phyloP scores from a whole-genome alignment of 164 flowering plant genomes.

The Vitis cinerea region DNA sequence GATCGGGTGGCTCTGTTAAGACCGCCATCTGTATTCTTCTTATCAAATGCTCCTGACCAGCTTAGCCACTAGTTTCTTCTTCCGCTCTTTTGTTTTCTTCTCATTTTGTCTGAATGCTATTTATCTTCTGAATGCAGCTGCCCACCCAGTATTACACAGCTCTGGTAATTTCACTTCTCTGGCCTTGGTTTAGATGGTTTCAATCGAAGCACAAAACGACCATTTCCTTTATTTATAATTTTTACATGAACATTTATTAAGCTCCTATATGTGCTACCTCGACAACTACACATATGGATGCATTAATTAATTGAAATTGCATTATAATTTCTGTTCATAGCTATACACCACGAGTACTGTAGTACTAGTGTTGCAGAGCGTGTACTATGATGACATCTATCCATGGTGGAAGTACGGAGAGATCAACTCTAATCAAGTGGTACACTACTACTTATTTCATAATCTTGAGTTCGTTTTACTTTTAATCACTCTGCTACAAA shows the following conservation, averaged over 20 bases:
- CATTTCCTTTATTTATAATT: too few relatives aligned
- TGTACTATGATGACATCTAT: constrained; percentile 70
- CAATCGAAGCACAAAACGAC: too few relatives aligned
- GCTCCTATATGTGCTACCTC: too few relatives aligned
- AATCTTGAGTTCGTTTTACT: not conserved
- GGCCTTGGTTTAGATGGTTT: too few relatives aligned
- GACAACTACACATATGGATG: too few relatives aligned
- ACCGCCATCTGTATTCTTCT: too few relatives aligned
- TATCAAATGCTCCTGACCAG: too few relatives aligned
- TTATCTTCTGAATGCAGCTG: constrained; percentile 52
- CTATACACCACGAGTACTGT: constrained; percentile 71
- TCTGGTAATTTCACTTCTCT: constrained; percentile 43
- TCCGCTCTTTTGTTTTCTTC: not conserved
- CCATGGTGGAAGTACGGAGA: constrained; percentile 38
- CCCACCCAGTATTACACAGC: constrained; percentile 97
- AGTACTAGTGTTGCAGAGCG: constrained; percentile 59
- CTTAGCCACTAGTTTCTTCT: not conserved
- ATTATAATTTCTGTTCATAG: constrained; percentile 28
- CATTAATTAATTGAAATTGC: too few relatives aligned
- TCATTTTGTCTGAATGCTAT: not conserved
- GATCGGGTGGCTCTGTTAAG: not conserved
- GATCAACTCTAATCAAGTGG: constrained; percentile 12
- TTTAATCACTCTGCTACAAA: too few relatives aligned
- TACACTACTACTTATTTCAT: constrained; percentile 3
- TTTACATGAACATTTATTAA: too few relatives aligned